phyloP scores from a whole-genome alignment of 805 yeast genomes.

The Pichia paraexigua region DNA sequence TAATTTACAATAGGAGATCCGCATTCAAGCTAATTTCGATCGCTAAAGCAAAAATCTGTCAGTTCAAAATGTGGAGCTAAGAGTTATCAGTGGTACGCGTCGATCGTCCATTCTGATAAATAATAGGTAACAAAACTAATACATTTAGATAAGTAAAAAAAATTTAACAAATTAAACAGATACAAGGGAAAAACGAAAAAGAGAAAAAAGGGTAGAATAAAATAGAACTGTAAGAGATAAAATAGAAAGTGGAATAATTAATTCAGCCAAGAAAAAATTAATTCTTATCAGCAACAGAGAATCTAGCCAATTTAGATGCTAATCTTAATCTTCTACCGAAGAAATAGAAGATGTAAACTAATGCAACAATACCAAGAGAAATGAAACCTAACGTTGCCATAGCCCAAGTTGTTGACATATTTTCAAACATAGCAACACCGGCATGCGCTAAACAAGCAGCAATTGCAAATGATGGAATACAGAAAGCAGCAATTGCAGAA shows the following conservation, averaged over 20 bases:
- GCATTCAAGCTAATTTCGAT: no score
- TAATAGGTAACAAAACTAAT: no score
- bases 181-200: not conserved
- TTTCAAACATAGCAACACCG: conserved; percentile 32
- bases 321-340: conserved; percentile 27
- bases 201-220: no score
- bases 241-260: no score
- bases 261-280: no score
- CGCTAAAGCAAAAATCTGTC: no score
- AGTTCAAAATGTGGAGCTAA: no score
- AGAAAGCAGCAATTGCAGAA: conserved; percentile 31
- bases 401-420: conserved; percentile 31
- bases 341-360: conserved; percentile 29
- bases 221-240: not conserved
- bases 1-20: no score
- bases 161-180: not conserved
- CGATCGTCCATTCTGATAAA: not conserved
- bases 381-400: conserved; percentile 29
- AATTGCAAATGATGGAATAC: conserved; percentile 30
- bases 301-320: conserved; percentile 25
- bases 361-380: conserved; percentile 26
- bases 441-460: conserved; percentile 31
- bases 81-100: not conserved
- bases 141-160: no score
- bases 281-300: conserved; percentile 1